These are phyloP conservation scores for Colletotrichum tamarilloi DNA, from an alignment of 2,329 filamentous ascomycete species.

Conservation along the genomic window DNA sequence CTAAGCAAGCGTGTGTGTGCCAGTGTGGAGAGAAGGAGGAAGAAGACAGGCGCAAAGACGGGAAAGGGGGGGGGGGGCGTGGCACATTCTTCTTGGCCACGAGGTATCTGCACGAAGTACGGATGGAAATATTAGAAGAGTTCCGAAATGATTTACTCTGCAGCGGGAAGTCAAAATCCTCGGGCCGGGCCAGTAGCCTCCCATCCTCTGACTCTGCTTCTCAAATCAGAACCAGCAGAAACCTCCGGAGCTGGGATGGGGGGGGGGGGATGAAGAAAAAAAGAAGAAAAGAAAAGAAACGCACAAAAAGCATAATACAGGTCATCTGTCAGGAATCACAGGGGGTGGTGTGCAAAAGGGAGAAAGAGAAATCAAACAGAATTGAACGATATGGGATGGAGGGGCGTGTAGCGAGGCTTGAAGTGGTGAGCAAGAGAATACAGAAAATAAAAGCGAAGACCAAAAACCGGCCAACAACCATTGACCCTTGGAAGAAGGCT, in stretches of 20 bases:
- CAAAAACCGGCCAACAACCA: not conserved
- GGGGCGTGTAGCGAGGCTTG: slow-evolving; percentile 9
- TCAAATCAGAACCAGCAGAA: not conserved
- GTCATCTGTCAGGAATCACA: slow-evolving; percentile 17
- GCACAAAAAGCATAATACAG: not conserved
- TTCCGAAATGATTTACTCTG: not conserved
- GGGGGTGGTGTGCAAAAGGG: not conserved
- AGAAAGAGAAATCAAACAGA: not conserved
- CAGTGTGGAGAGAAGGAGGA: not conserved
- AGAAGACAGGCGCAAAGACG: not conserved
- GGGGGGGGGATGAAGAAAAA: too few species aligned
- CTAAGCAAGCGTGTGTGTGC: not conserved
- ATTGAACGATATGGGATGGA: not conserved
- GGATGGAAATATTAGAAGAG: too few species aligned
- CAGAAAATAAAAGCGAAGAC: not conserved
- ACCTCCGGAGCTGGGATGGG: not conserved
- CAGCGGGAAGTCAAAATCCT: slow-evolving; percentile 5
- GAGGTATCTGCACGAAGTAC: not conserved
- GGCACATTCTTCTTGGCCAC: not conserved
- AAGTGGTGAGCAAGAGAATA: not conserved
- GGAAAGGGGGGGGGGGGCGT: not conserved
- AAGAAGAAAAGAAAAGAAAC: not conserved
- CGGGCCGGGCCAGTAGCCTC: slow-evolving; percentile 3
- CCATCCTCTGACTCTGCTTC: not conserved
- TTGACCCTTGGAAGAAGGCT: not conserved